Base-by-base conservation (phyloP, 148 eudicot genomes). In the Fagopyrum tataricum region DNA sequence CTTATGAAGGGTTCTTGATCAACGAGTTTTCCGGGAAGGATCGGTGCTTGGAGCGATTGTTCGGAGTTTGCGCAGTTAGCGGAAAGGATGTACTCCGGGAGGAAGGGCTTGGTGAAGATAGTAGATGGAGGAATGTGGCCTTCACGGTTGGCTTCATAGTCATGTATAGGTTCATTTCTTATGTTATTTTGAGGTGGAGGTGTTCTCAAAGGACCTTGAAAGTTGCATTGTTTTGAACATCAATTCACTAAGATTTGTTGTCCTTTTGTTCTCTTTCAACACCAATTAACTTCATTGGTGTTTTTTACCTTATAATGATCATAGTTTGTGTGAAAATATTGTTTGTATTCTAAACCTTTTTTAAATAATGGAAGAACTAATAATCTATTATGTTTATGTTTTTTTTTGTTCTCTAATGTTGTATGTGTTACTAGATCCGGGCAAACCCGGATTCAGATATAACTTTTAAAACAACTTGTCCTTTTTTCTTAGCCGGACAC, bases 1-100 rank as follows among this genome's bases (percentile, higher is more conserved):
- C 99, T 41, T 96, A 86, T 67, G 99, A 96, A 76, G 99, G 94
- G 72, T 80, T 96, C 70, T 75, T 96, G 87, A 90, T 96, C 73
- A 96, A 96, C 44, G 99, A 96, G 82, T 96, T 92, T 72, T 81
- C 90, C 5, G 89, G 86, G 21, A 78, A 86, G 49, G 84, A 74
- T 2, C 84, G 82, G 77, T 96, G 99, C 75, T 71, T 89, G 75
- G 78, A 96, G 76, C 82, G 72, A 72, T 73, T 92, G 88, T 87
- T 96, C 58, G 96, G 95, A 64, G 61, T 40, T 75, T 96, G 99
- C 71, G 79, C 61, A 39, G 83, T 87, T 79, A 90, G 77, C 4
- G 96, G 92, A 20, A 84, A 92, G 44, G 92, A 92, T 77, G 85
- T 96, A 80, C 84, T 96, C 6, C 89, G 78, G 71, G 97, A 92